Evolutionary conservation across 169 alveolate genomes (phyloP).

Genomic region (Pseudocohnilembus persalinus): DNA sequence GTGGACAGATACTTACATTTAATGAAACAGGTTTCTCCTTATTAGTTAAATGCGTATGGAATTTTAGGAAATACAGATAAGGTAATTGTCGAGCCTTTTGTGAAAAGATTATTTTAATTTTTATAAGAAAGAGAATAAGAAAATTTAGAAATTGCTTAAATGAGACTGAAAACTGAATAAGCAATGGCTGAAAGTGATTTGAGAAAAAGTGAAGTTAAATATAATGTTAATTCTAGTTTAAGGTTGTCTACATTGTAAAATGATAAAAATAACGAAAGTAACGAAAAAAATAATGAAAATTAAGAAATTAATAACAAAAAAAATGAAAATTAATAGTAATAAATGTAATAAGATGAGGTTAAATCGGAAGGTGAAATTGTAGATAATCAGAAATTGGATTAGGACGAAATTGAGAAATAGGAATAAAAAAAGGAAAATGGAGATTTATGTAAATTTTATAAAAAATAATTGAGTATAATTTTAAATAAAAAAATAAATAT

Average conservation of each 20-base stretch:
- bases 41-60: not conserved
- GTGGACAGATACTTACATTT: not conserved
- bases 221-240: not conserved
- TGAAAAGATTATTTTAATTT: not conserved
- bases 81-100: not conserved
- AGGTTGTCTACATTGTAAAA: too few relatives aligned
- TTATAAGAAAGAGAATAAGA: not conserved
- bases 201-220: not conserved
- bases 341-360: not conserved
- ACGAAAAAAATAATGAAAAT: not conserved
- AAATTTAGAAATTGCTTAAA: not conserved
- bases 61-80: not conserved
- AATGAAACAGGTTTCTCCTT: not conserved
- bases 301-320: not conserved
- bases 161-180: not conserved
- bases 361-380: not conserved
- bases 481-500: too few relatives aligned
- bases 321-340: too few relatives aligned
- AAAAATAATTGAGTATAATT: too few relatives aligned
- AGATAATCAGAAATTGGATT: too few relatives aligned
- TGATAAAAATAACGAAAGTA: not conserved
- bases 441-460: too few relatives aligned
- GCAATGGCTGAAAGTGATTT: not conserved
- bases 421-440: not conserved
- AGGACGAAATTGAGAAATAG: not conserved